These are phyloP conservation scores for Chionographis japonica DNA, from an alignment of 106 monocot species.

Conservation along the genomic window DNA sequence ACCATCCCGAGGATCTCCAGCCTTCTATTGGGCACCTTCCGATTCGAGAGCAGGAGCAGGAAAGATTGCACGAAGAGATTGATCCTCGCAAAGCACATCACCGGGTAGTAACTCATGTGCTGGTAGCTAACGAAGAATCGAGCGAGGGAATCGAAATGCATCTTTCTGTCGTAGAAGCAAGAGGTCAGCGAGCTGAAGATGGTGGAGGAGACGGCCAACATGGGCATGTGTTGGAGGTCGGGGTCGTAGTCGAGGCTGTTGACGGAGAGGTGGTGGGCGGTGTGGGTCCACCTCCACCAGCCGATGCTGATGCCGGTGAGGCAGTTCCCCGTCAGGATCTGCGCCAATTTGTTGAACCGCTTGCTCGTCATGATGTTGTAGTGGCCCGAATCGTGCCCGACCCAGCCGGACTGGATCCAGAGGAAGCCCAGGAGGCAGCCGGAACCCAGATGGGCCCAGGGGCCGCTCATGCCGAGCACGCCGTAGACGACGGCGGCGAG, in stretches of 20 bases:
- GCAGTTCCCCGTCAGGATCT: slow-evolving; percentile 47
- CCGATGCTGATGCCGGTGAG: slow-evolving; percentile 52
- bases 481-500: slow-evolving; percentile 25
- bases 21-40: slow-evolving; percentile 22
- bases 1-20: slow-evolving; percentile 45
- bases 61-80: slow-evolving; percentile 55
- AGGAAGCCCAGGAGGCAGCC: slow-evolving; percentile 46
- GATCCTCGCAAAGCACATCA: slow-evolving; percentile 54
- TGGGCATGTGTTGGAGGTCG: slow-evolving; percentile 62
- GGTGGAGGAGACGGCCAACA: slow-evolving; percentile 49
- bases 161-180: slow-evolving; percentile 46
- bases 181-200: slow-evolving; percentile 47
- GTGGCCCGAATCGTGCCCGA: slow-evolving; percentile 74
- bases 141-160: slow-evolving; percentile 34
- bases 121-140: slow-evolving; percentile 56
- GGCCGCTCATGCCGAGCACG: slow-evolving; percentile 9
- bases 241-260: slow-evolving; percentile 73
- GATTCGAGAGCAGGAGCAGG: slow-evolving; percentile 22
- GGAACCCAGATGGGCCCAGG: slow-evolving; percentile 21
- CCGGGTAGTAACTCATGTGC: slow-evolving; percentile 64
- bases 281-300: slow-evolving; percentile 82
- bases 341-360: slow-evolving; percentile 14
- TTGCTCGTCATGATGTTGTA: slow-evolving; percentile 35
- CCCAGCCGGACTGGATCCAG: slow-evolving; percentile 67
- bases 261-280: slow-evolving; percentile 70